Conservation (phyloP, 2,329 filamentous ascomycete species). For the Monilinia aucupariae region DNA sequence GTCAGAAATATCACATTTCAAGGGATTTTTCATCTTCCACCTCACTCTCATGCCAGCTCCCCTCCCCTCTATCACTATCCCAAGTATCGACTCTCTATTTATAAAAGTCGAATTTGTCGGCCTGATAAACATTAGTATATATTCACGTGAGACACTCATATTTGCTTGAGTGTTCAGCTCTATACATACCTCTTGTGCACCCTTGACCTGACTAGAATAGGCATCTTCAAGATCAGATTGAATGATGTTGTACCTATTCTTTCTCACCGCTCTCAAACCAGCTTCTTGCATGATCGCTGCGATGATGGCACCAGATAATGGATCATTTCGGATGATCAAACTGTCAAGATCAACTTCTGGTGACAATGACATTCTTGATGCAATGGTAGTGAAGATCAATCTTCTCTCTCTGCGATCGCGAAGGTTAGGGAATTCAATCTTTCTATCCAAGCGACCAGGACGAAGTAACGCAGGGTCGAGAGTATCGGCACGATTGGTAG, state of each 20-base stretch:
- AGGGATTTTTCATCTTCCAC: slow-evolving; percentile 2
- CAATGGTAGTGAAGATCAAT: slow-evolving; percentile 96
- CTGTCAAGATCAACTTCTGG: slow-evolving; percentile 96
- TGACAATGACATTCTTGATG: slow-evolving; percentile 91
- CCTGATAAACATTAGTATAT: slow-evolving; percentile 38
- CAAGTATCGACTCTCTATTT: slow-evolving; percentile 46
- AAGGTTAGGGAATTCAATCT: slow-evolving; percentile 97
- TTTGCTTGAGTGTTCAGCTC: slow-evolving; percentile 37
- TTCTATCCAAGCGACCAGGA: slow-evolving; percentile 90
- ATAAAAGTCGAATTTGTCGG: slow-evolving; percentile 87
- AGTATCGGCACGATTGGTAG: slow-evolving; percentile 96
- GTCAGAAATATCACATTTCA: slow-evolving; percentile 5
- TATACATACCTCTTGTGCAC: slow-evolving; percentile 55
- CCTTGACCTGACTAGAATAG: slow-evolving; percentile 96
- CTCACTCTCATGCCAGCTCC: neutral
- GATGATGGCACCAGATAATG: slow-evolving; percentile 89
- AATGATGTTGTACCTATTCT: slow-evolving; percentile 99
- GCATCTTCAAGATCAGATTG: slow-evolving; percentile 95
- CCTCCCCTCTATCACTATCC: neutral
- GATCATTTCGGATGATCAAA: slow-evolving; percentile 93
- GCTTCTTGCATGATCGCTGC: slow-evolving; percentile 99
- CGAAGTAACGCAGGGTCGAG: slow-evolving; percentile 91
- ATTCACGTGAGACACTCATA: neutral
- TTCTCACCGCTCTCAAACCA: slow-evolving; percentile 84
- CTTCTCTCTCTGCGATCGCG: slow-evolving; percentile 90